Base-by-base conservation (phyloP, 2,329 filamentous ascomycete genomes). In the Tolypocladium guangdongense region DNA sequence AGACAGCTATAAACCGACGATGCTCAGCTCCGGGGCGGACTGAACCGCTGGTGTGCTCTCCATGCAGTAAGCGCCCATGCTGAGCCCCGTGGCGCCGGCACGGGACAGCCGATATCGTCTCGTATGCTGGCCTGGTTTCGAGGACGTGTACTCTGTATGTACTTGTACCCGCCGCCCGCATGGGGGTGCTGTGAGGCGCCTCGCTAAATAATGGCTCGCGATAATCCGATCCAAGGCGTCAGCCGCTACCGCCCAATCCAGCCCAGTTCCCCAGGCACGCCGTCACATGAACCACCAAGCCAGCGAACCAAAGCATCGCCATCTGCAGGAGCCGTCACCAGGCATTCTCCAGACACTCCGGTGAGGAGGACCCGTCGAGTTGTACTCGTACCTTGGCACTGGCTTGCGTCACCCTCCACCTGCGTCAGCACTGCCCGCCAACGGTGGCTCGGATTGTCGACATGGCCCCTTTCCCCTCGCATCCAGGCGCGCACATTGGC, bases 11-110 rank as follows among this genome's bases (percentile, higher is more conserved):
- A 45, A 45, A 8, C 41, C 41, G 22, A 45, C 35, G 35, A 37
- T 43, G 39, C 22, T 10, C 41, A 30, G 7, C 12, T 30, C 10
- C 7, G 10, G 10, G 7, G 39, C 39, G 20, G 27, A 6, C 27
- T 3, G 27, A 3, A 6, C 27, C 3, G 27, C 27, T n/a, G n/a
- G n/a, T n/a, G n/a, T n/a, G n/a, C n/a, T n/a, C n/a, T n/a, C n/a
- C n/a, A n/a, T n/a, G n/a, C n/a, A n/a, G n/a, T 11, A 7, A 16
- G 41, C 22, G 24, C 24, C 16, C 14, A 45, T 45, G 14, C 41
- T 20, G 30, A 24, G 32, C 32, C 38, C n/a, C 37, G 50, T 37
- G 50, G 50, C 50, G 50, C 32, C 41, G 50, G 50, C 50, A 52
- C 50, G 41, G 20, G 30, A 39, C 50, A 46, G 50, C 50, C 50